Percentiles rank a stretch among this genome's conserved stretches.
Evolutionary conservation across 2,329 filamentous ascomycete genomes (phyloP).

Genomic region (Myriosclerotinia scirpicola): DNA sequence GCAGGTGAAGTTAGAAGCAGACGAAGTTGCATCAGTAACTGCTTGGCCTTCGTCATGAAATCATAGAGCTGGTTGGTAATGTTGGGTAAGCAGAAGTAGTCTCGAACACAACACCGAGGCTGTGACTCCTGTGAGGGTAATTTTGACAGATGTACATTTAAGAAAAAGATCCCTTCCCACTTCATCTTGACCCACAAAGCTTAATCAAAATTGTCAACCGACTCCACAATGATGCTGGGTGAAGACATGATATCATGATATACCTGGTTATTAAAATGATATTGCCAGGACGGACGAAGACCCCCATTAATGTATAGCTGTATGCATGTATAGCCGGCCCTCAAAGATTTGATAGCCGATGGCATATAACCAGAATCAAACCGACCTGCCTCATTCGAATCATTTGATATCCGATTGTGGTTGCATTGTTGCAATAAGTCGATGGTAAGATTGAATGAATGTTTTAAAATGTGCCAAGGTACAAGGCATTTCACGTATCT

Average conservation of each 20-base stretch:
- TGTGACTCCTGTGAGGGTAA: no score
- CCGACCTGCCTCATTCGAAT: no score
- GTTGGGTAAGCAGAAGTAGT: conserved; percentile 8
- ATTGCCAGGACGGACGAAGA: no score
- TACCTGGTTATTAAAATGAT: background rate
- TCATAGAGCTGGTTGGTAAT: background rate
- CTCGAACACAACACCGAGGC: no score
- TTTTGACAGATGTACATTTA: no score
- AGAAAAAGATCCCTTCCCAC: no score
- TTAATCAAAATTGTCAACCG: background rate
- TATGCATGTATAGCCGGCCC: no score
- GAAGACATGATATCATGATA: background rate
- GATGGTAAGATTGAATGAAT: background rate
- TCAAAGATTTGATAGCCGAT: no score
- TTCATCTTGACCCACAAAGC: no score
- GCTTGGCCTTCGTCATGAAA: conserved; percentile 3
- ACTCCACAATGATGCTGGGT: background rate
- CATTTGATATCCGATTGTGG: no score
- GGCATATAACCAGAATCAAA: no score
- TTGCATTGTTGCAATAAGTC: background rate
- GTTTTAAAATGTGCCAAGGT: background rate
- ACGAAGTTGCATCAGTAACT: background rate
- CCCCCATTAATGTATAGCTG: background rate
- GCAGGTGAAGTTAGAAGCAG: no score
- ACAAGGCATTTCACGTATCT: background rate